Conservation (phyloP, 106 monocot species). For the Xerophyta viscosa region DNA sequence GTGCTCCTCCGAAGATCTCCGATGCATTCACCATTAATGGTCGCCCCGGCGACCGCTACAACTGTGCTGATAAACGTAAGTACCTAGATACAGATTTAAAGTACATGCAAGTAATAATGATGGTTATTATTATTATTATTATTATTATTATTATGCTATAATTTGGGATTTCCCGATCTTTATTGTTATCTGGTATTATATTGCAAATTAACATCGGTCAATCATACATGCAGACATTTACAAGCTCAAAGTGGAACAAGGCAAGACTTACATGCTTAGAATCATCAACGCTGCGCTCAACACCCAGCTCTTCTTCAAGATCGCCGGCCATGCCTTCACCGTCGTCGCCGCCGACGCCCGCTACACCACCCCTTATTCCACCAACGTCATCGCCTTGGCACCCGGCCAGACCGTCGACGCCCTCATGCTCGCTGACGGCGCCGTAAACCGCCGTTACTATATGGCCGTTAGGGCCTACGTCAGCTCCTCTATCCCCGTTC, state of each 20-base stretch:
- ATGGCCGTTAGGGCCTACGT: conserved; percentile 9
- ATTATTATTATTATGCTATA: no score
- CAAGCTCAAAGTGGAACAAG: not conserved
- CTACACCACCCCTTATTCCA: conserved; percentile 8
- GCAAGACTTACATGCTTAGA: conserved; percentile 13
- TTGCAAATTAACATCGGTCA: no score
- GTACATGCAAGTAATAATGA: no score
- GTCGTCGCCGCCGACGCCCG: conserved; percentile 18
- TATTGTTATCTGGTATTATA: no score
- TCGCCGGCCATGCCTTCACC: conserved; percentile 10
- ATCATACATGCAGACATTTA: conserved; percentile 1
- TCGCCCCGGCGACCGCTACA: not conserved
- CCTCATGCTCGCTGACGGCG: not conserved
- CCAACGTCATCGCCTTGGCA: conserved; percentile 6
- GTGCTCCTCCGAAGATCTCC: no score
- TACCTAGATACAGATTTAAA: not conserved
- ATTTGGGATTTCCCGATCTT: no score
- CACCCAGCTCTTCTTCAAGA: conserved; percentile 19
- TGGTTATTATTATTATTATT: not conserved
- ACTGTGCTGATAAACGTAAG: not conserved
- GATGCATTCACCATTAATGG: no score
- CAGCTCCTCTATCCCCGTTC: not conserved
- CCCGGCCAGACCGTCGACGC: conserved; percentile 12
- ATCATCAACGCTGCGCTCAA: conserved; percentile 24
- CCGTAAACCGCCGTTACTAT: conserved; percentile 3